Evolutionary conservation across 2,329 filamentous ascomycete genomes (phyloP).

Genomic region (Penicillium olsonii): DNA sequence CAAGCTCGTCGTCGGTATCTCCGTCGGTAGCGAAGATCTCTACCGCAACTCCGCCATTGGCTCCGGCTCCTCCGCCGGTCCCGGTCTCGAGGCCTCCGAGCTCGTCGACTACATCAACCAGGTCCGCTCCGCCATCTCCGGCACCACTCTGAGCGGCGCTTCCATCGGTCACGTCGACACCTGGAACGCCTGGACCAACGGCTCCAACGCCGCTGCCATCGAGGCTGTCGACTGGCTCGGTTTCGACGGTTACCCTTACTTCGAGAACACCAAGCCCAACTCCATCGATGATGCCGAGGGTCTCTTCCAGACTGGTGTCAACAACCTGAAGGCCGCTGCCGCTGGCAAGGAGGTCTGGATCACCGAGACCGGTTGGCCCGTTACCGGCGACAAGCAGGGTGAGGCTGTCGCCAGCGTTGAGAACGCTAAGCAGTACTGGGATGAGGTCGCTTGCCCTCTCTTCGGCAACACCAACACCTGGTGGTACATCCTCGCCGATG

Average conservation of each 20-base stretch:
- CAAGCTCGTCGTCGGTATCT: constrained; percentile 71
- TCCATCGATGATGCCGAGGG: constrained; percentile 62
- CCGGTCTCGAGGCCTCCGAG: constrained; percentile 63
- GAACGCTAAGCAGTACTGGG: constrained; percentile 81
- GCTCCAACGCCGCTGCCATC: constrained; percentile 69
- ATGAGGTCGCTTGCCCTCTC: constrained; percentile 70
- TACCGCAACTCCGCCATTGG: constrained; percentile 77
- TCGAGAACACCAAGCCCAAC: constrained; percentile 69
- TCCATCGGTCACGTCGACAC: constrained; percentile 85
- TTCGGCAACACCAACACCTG: constrained; percentile 44
- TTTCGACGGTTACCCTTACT: constrained; percentile 84
- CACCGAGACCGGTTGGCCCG: constrained; percentile 86
- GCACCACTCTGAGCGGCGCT: constrained; percentile 56
- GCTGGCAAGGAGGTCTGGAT: constrained; percentile 76
- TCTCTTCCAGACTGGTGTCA: constrained; percentile 69
- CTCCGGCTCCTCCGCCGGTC: constrained; percentile 61
- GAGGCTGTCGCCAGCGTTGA: constrained; percentile 62
- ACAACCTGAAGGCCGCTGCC: constrained; percentile 59
- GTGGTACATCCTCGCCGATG: constrained; percentile 47
- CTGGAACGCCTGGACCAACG: constrained; percentile 78
- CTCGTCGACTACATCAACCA: constrained; percentile 71
- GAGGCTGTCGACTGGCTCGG: constrained; percentile 75
- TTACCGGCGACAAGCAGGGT: constrained; percentile 65
- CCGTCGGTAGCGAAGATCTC: constrained; percentile 82
- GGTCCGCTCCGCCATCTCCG: constrained; percentile 64